These are phyloP conservation scores for Hypoxylon cercidicola DNA, from an alignment of 495 filamentous ascomycete genomes.

Conservation along the genomic window DNA sequence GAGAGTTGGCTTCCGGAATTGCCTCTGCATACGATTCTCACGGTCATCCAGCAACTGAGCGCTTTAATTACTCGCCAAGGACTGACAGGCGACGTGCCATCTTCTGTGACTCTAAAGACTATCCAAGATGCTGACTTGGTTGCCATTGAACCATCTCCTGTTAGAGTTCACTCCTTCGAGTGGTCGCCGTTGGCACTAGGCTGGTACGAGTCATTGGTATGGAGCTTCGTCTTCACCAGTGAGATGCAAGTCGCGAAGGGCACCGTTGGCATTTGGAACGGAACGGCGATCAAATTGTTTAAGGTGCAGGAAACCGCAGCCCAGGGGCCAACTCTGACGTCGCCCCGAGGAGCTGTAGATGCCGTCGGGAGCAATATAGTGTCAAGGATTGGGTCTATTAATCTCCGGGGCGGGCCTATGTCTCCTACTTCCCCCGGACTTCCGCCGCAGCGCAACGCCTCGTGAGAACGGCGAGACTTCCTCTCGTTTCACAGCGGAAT, in stretches of 20 bases:
- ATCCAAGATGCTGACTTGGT: conserved; percentile 57
- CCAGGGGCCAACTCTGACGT: conserved; percentile 81
- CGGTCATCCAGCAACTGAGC: conserved; percentile 73
- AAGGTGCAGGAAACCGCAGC: conserved; percentile 85
- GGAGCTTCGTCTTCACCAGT: conserved; percentile 92
- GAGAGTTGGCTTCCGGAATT: conserved; percentile 94
- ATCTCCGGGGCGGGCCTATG: conserved; percentile 52
- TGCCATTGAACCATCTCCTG: conserved; percentile 77
- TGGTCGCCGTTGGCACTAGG: conserved; percentile 93
- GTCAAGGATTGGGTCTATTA: conserved; percentile 83
- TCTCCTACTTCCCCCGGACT: conserved; percentile 37
- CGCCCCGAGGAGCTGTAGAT: conserved; percentile 91
- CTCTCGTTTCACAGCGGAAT: no score
- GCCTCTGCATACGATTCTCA: conserved; percentile 89
- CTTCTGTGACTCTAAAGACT: conserved; percentile 49
- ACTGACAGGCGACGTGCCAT: conserved; percentile 47
- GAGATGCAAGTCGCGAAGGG: conserved; percentile 91
- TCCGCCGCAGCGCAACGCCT: conserved; percentile 36
- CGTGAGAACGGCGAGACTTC: neutral
- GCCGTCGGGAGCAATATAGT: conserved; percentile 94
- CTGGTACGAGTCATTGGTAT: conserved; percentile 95
- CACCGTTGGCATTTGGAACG: conserved; percentile 95
- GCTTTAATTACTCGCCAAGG: conserved; percentile 58
- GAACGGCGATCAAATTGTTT: conserved; percentile 87
- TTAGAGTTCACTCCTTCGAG: conserved; percentile 89